Percentiles rank a stretch among this genome's conserved stretches.
Evolutionary conservation across 495 filamentous ascomycete genomes (phyloP).

Genomic region (Talaromyces thailandensis): DNA sequence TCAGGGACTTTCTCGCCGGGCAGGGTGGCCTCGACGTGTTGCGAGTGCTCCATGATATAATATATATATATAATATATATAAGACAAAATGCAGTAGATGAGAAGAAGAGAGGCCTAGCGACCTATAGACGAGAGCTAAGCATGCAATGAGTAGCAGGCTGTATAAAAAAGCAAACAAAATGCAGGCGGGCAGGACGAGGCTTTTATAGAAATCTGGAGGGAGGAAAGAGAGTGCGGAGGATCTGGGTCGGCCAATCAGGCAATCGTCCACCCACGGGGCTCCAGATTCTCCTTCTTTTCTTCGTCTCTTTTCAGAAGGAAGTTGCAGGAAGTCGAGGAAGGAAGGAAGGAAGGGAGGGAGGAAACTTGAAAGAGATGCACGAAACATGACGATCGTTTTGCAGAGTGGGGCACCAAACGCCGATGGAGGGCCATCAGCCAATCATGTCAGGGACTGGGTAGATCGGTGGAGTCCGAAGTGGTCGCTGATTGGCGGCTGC

Average conservation of each 20-base stretch:
- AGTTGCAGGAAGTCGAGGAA: neutral
- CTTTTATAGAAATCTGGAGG: neutral
- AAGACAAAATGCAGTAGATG: neutral
- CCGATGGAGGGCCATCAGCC: neutral
- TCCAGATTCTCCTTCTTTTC: neutral
- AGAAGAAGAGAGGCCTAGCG: neutral
- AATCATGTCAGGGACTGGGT: neutral
- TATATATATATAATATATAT: neutral
- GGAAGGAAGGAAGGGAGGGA: neutral
- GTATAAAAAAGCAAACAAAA: neutral
- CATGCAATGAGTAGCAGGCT: neutral
- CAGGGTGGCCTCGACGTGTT: constrained; percentile 20
- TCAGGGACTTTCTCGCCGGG: constrained; percentile 17
- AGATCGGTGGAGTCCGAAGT: neutral
- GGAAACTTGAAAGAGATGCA: too few relatives aligned
- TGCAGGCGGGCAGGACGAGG: neutral
- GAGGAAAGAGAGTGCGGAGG: neutral
- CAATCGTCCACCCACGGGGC: neutral
- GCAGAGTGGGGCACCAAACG: neutral
- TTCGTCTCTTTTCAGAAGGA: too few relatives aligned
- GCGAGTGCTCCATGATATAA: constrained; percentile 19
- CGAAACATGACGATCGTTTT: neutral
- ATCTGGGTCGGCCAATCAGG: neutral
- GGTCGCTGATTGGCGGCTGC: neutral
- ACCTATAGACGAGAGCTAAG: neutral